These are phyloP conservation scores for Stylonectria norvegica DNA, from an alignment of 2,329 filamentous ascomycete species.

Conservation along the genomic window DNA sequence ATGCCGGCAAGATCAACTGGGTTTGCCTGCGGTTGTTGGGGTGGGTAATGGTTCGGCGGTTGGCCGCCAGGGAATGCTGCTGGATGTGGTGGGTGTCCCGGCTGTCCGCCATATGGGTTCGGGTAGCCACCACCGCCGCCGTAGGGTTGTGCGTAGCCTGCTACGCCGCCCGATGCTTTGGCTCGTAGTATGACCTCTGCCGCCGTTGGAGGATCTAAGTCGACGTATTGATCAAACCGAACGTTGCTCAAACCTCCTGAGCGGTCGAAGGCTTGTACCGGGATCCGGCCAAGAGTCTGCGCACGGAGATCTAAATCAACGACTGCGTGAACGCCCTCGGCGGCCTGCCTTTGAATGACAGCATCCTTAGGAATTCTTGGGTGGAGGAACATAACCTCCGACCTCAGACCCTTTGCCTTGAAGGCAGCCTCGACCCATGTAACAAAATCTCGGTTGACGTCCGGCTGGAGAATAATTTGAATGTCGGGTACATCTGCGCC, in stretches of 20 bases:
- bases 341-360: conserved; percentile 79
- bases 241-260: conserved; percentile 66
- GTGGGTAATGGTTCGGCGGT: conserved; percentile 30
- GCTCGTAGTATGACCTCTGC: conserved; percentile 76
- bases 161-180: conserved; percentile 44
- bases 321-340: conserved; percentile 85
- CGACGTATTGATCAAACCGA: conserved; percentile 81
- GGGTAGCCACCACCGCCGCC: conserved; percentile 24
- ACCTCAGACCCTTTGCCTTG: conserved; percentile 64
- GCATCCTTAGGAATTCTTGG: conserved; percentile 72
- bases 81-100: conserved; percentile 27
- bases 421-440: conserved; percentile 79
- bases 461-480: conserved; percentile 78
- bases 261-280: conserved; percentile 82
- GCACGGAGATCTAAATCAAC: conserved; percentile 69
- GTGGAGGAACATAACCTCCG: conserved; percentile 76
- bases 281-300: conserved; percentile 69
- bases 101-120: conserved; percentile 33
- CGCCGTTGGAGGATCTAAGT: conserved; percentile 73
- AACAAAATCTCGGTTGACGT: conserved; percentile 76
- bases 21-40: conserved; percentile 29
- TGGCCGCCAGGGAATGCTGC: conserved; percentile 26
- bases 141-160: conserved; percentile 31
- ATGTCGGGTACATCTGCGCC: conserved; percentile 81
- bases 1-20: conserved; percentile 58